phyloP scores from a whole-genome alignment of 805 yeast species.

The Saccharomycopsis sp. region DNA sequence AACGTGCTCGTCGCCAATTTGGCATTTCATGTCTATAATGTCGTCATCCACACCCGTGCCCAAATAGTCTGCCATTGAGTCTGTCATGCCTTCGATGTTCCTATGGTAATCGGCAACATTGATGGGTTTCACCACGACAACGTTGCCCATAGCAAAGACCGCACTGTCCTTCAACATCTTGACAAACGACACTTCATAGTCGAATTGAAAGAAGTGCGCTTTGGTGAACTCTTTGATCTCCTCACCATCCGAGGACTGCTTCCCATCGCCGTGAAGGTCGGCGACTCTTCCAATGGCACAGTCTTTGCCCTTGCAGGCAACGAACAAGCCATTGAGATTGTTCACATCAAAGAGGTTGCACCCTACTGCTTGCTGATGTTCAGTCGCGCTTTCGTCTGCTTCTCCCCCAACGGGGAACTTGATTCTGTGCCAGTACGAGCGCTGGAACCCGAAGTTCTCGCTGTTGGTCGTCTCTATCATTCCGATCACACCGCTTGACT shows the following conservation, averaged over 20 bases:
- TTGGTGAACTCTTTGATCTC: slow-evolving; percentile 1
- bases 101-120: neutral
- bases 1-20: neutral
- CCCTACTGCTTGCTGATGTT: no score
- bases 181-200: slow-evolving; percentile 6
- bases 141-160: slow-evolving; percentile 3
- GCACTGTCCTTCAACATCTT: slow-evolving; percentile 4
- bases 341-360: slow-evolving; percentile 12
- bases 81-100: neutral
- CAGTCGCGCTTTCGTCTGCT: no score
- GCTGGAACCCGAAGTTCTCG: slow-evolving; percentile 2
- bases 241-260: slow-evolving; percentile 1
- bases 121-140: slow-evolving; percentile 2
- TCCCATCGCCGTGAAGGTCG: slow-evolving; percentile 5
- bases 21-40: slow-evolving; percentile 2
- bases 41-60: neutral
- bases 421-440: neutral
- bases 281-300: slow-evolving; percentile 7
- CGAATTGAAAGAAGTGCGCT: neutral
- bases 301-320: slow-evolving; percentile 7
- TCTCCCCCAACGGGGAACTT: neutral
- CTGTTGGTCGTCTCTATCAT: neutral
- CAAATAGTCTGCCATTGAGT: neutral
- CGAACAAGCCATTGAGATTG: slow-evolving; percentile 9
- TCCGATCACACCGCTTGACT: no score